Evolutionary conservation across 2,329 filamentous ascomycete genomes (phyloP), one percentile per base, ranked within the genome.

Genomic region (Alternaria dauci): DNA sequence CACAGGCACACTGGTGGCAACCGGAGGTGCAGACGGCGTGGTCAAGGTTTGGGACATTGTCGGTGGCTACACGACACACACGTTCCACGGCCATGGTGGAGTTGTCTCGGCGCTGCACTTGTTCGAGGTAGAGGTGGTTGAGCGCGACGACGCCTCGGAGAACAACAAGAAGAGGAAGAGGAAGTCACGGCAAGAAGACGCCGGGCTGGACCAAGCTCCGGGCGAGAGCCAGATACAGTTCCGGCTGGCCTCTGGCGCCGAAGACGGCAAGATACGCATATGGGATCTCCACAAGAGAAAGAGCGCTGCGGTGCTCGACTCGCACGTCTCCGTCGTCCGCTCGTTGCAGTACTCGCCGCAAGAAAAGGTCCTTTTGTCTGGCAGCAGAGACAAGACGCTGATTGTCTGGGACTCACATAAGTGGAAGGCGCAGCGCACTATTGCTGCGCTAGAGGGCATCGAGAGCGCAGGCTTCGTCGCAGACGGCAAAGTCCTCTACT

Each of bases 41-140:
- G 92, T 98, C 71, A 99, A 99, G 79, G 90, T 99, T 53, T 99
- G 94, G 94, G 95, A 99, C 79, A 93, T 99, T 61, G 84, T 86
- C 51, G 92, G 90, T 44, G 95, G 95, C 23, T 98, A 91, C 78
- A 89, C 93, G 32, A 99, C 96, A 28, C 95, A 99, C 79, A 97
- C 93, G 0, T 96, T 99, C 79, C 91, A 94, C 69, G 94, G 94
- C 1, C 94, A 96, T 58, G 93, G 93, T 61, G 94, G 95, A 9
- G 86, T 99, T 23, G 88, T 99, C 5, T 97, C 95, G 12, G 93
- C 95, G 0, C 83, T 99, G 18, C 90, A 90, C 70, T 98, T 99
- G 79, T 99, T 98, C 76, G 90, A 96, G 73, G 83, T 92, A 16
- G 84, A 89, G 25, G 76, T 81, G 14, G 52, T 67, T 2, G 62